Percentiles rank a stretch among this genome's conserved stretches.
These are phyloP conservation scores for Dissophora globulifera DNA, from an alignment of 192 early-diverging fungal species.

Conservation along the genomic window DNA sequence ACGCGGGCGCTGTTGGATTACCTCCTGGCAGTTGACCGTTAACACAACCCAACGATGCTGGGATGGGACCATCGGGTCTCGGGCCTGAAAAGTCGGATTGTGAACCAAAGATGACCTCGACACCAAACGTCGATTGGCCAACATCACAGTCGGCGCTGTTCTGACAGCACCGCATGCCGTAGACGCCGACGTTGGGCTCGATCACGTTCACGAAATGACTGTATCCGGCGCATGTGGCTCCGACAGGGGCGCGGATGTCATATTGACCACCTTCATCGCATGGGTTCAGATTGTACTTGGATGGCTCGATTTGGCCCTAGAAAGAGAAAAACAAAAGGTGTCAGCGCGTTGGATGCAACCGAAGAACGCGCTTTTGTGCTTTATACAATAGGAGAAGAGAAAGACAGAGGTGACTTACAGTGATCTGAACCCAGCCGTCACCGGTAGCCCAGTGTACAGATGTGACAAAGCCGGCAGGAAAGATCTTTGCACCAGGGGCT, in stretches of 20 bases:
- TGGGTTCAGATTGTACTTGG: conserved; percentile 34
- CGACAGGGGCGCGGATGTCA: conserved; percentile 40
- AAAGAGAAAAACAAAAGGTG: not conserved
- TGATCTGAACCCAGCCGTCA: conserved; percentile 62
- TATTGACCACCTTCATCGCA: conserved; percentile 33
- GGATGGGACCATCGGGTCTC: conserved; percentile 31
- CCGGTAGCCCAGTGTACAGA: conserved; percentile 55
- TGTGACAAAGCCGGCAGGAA: conserved; percentile 57
- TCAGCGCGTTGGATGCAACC: no score
- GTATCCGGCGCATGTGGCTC: conserved; percentile 55
- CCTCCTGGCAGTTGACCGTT: conserved; percentile 10
- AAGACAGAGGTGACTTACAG: conserved; percentile 23
- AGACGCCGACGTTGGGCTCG: conserved; percentile 50
- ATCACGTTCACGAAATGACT: conserved; percentile 57
- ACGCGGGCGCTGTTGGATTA: not conserved
- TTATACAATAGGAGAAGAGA: not conserved
- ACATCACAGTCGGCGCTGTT: conserved; percentile 33
- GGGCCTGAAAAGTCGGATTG: conserved; percentile 40
- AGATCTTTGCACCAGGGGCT: conserved; percentile 53
- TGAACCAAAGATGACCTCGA: conserved; percentile 28
- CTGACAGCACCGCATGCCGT: conserved; percentile 62
- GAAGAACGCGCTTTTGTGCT: no score
- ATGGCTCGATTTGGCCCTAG: conserved; percentile 47
- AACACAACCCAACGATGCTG: conserved; percentile 24
- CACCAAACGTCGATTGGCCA: conserved; percentile 15